These are phyloP conservation scores for Phaeotremella fagi DNA, from an alignment of 768 basidiomycete genomes.

Conservation along the genomic window DNA sequence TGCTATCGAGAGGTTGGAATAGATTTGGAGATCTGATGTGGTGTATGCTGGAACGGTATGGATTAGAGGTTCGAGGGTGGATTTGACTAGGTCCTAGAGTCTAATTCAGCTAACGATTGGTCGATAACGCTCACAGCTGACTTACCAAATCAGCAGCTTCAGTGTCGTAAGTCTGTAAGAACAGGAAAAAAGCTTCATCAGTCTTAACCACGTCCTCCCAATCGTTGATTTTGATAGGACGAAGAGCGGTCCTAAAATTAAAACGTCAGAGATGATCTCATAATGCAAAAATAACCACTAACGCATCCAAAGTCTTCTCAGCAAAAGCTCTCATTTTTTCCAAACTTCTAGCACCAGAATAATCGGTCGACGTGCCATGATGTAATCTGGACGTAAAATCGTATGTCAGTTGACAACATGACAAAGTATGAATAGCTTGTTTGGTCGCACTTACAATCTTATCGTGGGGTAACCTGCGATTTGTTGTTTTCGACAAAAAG, in stretches of 20 bases:
- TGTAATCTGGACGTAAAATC: conserved; percentile 44
- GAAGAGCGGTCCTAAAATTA: conserved; percentile 20
- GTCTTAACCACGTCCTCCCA: conserved; percentile 47
- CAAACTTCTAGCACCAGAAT: conserved; percentile 66
- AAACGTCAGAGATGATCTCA: background rate
- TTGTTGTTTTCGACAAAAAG: conserved; percentile 62
- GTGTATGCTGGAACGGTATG: conserved; percentile 56
- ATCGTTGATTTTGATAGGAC: conserved; percentile 32
- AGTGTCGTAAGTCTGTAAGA: conserved; percentile 52
- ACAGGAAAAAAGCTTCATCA: conserved; percentile 59
- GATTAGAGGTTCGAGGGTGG: conserved; percentile 56
- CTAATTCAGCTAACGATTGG: background rate
- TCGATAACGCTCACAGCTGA: conserved; percentile 29
- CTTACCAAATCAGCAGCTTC: conserved; percentile 45
- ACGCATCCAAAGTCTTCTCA: conserved; percentile 69
- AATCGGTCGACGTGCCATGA: conserved; percentile 64
- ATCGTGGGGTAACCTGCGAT: conserved; percentile 82
- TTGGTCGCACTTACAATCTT: conserved; percentile 56
- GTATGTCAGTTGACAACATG: background rate
- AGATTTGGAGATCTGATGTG: conserved; percentile 49
- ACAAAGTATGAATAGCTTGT: background rate
- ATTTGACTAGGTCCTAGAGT: conserved; percentile 56
- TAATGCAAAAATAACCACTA: conserved; percentile 33
- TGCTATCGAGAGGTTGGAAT: conserved; percentile 36
- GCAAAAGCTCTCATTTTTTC: conserved; percentile 69